Conservation (phyloP, 2,329 filamentous ascomycete genomes). For the Epichloe festucae region DNA sequence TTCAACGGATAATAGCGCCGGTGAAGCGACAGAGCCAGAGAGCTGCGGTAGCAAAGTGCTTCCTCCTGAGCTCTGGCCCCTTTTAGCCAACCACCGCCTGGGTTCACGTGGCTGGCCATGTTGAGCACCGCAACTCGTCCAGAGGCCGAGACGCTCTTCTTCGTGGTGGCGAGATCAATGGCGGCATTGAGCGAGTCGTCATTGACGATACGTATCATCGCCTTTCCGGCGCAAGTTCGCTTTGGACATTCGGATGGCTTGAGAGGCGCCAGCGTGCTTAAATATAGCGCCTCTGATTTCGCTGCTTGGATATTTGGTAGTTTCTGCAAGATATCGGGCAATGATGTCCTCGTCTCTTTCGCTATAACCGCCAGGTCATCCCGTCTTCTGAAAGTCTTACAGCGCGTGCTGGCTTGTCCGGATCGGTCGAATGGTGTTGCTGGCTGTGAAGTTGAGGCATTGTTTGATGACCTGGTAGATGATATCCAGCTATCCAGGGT, state of each 20-base stretch:
- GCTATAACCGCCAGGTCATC: constrained; percentile 27
- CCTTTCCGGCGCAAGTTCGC: constrained; percentile 17
- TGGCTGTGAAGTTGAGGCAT: constrained; percentile 7
- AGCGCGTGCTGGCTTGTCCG: background rate
- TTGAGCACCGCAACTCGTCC: constrained; percentile 48
- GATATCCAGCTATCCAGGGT: constrained; percentile 18
- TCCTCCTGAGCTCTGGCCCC: constrained; percentile 57
- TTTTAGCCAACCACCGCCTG: constrained; percentile 51
- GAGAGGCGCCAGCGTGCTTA: constrained; percentile 26
- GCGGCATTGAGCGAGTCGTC: constrained; percentile 46
- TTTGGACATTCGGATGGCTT: constrained; percentile 28
- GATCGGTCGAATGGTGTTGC: constrained; percentile 3
- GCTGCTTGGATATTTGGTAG: constrained; percentile 26
- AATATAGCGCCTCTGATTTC: constrained; percentile 24
- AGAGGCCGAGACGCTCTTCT: constrained; percentile 11
- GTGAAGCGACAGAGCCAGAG: constrained; percentile 35
- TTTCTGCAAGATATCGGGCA: constrained; percentile 33
- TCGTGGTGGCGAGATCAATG: constrained; percentile 21
- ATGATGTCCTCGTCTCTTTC: constrained; percentile 31
- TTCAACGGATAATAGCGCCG: constrained; percentile 39
- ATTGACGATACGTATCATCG: constrained; percentile 36
- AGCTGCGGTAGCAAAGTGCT: constrained; percentile 51
- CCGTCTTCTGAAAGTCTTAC: constrained; percentile 5
- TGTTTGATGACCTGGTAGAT: background rate
- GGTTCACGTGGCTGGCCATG: constrained; percentile 43